Evolutionary conservation across 1,284 basidiomycete species (phyloP).

Genomic region (Phlebopus sp.): DNA sequence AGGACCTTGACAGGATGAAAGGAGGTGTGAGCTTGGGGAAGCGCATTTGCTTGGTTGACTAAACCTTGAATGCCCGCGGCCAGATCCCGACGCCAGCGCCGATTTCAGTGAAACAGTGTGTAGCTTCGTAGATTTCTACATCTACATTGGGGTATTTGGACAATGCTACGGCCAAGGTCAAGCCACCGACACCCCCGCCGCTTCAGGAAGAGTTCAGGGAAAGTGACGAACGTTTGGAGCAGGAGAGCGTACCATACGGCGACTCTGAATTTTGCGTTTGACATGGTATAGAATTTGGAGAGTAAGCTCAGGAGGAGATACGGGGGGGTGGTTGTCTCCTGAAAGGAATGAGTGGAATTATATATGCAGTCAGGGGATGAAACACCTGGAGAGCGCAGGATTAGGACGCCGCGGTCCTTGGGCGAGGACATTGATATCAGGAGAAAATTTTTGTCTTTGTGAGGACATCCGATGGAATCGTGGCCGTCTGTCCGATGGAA

Average conservation of each 20-base stretch:
- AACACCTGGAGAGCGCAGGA: not conserved
- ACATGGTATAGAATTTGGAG: slow-evolving; percentile 11
- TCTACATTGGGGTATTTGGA: slow-evolving; percentile 49
- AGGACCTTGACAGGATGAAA: slow-evolving; percentile 42
- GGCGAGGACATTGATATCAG: not conserved
- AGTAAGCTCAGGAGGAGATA: not conserved
- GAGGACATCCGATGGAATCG: slow-evolving; percentile 27
- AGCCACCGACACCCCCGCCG: slow-evolving; percentile 55
- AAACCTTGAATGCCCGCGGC: slow-evolving; percentile 36
- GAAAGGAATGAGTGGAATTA: slow-evolving; percentile 2
- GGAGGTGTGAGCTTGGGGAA: not conserved
- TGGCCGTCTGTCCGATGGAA: slow-evolving; percentile 22
- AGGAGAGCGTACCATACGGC: slow-evolving; percentile 26
- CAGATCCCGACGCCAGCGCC: slow-evolving; percentile 61
- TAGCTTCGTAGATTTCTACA: slow-evolving; percentile 52
- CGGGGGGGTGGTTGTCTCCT: not conserved
- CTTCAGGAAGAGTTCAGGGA: slow-evolving; percentile 30
- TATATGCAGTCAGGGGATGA: slow-evolving; percentile 2
- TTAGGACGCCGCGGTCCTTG: not conserved
- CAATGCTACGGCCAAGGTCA: slow-evolving; percentile 42
- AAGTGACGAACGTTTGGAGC: not conserved
- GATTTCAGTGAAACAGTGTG: slow-evolving; percentile 44
- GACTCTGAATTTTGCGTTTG: slow-evolving; percentile 26
- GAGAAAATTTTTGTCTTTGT: slow-evolving; percentile 2
- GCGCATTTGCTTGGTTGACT: not conserved